Percentiles rank a stretch among this genome's conserved stretches.
Conservation (phyloP, 2,329 filamentous ascomycete genomes). For the Hymenoscyphus fraxineus region DNA sequence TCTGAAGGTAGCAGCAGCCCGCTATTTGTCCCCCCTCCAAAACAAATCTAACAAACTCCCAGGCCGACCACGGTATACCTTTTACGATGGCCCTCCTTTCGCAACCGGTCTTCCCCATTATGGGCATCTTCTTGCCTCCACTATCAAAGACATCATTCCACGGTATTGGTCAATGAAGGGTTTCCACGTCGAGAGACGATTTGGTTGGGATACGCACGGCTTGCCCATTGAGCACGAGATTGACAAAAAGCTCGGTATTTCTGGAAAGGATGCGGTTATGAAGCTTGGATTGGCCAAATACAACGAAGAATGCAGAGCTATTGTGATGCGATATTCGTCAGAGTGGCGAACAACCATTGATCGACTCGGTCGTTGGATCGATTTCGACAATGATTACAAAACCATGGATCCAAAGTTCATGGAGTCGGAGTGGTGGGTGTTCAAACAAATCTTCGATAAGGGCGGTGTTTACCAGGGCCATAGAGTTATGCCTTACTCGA, state of each 20-base stretch:
- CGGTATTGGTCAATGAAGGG: conserved; percentile 98
- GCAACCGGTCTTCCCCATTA: conserved; percentile 68
- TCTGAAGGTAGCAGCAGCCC: conserved; percentile 55
- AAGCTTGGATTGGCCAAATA: conserved; percentile 84
- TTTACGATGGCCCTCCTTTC: conserved; percentile 86
- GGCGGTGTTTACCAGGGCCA: conserved; percentile 85
- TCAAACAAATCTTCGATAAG: conserved; percentile 90
- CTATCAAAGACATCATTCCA: conserved; percentile 96
- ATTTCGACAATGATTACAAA: conserved; percentile 98
- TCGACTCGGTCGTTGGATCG: conserved; percentile 88
- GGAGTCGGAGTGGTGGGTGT: conserved; percentile 96
- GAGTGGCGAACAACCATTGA: conserved; percentile 91
- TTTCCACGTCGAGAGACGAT: conserved; percentile 84
- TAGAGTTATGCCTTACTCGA: conserved; percentile 93
- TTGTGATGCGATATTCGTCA: conserved; percentile 84
- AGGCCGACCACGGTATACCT: conserved; percentile 74
- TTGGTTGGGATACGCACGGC: conserved; percentile 95
- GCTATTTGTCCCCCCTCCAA: neutral
- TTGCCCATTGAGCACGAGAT: conserved; percentile 96
- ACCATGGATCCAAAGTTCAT: conserved; percentile 95
- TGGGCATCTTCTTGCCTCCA: conserved; percentile 73
- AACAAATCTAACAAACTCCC: conserved; percentile 8
- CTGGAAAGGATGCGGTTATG: conserved; percentile 80
- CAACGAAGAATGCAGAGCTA: conserved; percentile 85
- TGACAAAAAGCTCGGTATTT: conserved; percentile 90